Conservation (phyloP, 129 eudicot genomes). For the Deinandra increscens region DNA sequence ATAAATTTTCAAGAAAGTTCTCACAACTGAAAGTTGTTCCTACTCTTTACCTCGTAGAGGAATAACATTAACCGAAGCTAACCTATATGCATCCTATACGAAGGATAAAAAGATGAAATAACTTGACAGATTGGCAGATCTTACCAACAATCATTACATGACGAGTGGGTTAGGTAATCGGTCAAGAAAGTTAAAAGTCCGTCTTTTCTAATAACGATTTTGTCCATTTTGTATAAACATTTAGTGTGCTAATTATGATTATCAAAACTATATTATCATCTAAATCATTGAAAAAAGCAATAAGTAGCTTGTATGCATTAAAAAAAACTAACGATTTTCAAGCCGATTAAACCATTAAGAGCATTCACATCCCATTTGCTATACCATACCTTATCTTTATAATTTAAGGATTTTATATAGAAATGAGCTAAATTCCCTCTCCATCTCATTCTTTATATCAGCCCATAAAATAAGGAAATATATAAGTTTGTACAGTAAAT, state of each 20-base stretch:
- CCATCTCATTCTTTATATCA: too few relatives aligned
- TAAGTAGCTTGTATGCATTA: background rate
- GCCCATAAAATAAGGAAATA: too few relatives aligned
- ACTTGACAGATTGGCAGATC: too few relatives aligned
- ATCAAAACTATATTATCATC: background rate
- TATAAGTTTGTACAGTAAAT: too few relatives aligned
- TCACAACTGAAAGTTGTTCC: slow-evolving; percentile 63
- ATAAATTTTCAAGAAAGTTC: slow-evolving; percentile 81
- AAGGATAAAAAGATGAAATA: too few relatives aligned
- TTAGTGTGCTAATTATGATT: too few relatives aligned
- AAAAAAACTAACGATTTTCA: background rate
- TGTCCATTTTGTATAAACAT: background rate
- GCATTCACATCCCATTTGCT: too few relatives aligned
- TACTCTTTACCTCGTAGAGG: slow-evolving; percentile 91
- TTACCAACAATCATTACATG: too few relatives aligned
- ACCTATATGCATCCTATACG: slow-evolving; percentile 81
- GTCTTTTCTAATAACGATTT: background rate
- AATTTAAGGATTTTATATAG: too few relatives aligned
- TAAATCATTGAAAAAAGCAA: background rate
- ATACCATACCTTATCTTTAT: too few relatives aligned
- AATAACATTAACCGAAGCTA: slow-evolving; percentile 87
- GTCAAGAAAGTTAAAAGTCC: background rate
- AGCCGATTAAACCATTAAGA: background rate
- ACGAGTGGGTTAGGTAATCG: too few relatives aligned
- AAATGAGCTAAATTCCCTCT: too few relatives aligned